Evolutionary conservation across 306 rosid genomes (phyloP), one percentile per base, ranked within the genome.

Genomic region (Vicia sativa): DNA sequence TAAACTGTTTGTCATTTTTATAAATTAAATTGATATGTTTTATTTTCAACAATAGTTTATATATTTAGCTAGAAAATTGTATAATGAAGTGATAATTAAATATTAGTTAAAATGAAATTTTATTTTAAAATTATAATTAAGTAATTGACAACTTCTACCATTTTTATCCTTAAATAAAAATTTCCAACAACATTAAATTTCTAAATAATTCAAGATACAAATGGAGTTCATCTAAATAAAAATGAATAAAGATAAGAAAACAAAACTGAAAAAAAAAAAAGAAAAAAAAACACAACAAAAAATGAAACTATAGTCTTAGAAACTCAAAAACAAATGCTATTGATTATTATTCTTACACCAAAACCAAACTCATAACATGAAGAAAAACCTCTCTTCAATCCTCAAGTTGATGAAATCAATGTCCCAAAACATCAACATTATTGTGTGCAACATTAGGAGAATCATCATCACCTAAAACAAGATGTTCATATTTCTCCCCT

Each of bases 391-490:
- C 5, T 54, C 42, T 14, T 38, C 9, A 14, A 7, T 38, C 49
- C 11, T 14, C 3, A 6, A 58, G 9, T 5, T 61, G 0, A 10
- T 15, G 3, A 35, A 6, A 54, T 74, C 78, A 78, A 66, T 78
- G 78, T 0, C 81, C 82, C 70, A 78, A 66, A 0, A 72, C 71
- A 41, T 66, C 3, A 7, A 77, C 60, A 29, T 78, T 67, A 23
- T 59, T 78, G 52, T 72, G 53, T 1, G 65, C 43, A 23, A 67
- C 4, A 59, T 71, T 23, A 0, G 74, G 75, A 1, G 81, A 76
- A 16, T 72, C 78, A 2, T 65, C 67, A 43, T 1, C 3, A 25
- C 9, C 38, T 34, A 9, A 7, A 7, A 7, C 1, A 34, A 2
- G 38, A 7, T 1, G 1, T 7, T 6, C 38, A 34, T 34, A 9